Conservation (phyloP, 306 rosid genomes). For the Rubus idaeus region DNA sequence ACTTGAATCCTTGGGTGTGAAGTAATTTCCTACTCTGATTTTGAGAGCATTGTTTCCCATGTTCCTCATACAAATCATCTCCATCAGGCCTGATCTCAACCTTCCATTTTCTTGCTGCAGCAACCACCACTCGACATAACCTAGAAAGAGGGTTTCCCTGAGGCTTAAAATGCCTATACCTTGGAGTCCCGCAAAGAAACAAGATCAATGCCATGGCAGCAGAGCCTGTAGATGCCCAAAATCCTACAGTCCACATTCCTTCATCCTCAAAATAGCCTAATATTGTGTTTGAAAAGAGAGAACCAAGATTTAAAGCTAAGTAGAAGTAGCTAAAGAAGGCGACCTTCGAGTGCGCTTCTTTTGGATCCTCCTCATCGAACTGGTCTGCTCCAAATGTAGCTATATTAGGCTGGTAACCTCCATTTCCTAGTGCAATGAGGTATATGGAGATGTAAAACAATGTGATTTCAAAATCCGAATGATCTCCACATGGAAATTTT, state of each 20-base stretch:
- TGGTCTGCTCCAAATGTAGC: slow-evolving; percentile 93
- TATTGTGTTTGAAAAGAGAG: slow-evolving; percentile 78
- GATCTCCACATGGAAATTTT: slow-evolving; percentile 49
- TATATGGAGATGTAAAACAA: slow-evolving; percentile 64
- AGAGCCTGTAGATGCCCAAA: slow-evolving; percentile 83
- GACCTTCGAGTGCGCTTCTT: slow-evolving; percentile 62
- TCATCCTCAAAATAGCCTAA: slow-evolving; percentile 74
- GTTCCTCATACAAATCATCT: slow-evolving; percentile 43
- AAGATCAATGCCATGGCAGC: slow-evolving; percentile 55
- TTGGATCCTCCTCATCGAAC: slow-evolving; percentile 65
- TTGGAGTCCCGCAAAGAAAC: slow-evolving; percentile 70
- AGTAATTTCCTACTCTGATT: slow-evolving; percentile 51
- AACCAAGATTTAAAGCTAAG: slow-evolving; percentile 74
- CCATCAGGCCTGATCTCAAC: slow-evolving; percentile 30
- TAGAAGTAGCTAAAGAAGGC: slow-evolving; percentile 83
- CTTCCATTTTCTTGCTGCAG: slow-evolving; percentile 69
- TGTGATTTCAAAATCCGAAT: slow-evolving; percentile 30
- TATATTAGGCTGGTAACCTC: slow-evolving; percentile 80
- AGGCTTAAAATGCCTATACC: slow-evolving; percentile 63
- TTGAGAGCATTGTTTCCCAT: slow-evolving; percentile 25
- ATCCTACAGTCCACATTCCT: slow-evolving; percentile 69
- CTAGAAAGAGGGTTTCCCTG: slow-evolving; percentile 74
- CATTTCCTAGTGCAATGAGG: slow-evolving; percentile 72
- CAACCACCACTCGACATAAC: slow-evolving; percentile 56
- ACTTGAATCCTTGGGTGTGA: slow-evolving; percentile 74